Evolutionary conservation across 345 rosid species (phyloP).

Genomic region (Populus alba): DNA sequence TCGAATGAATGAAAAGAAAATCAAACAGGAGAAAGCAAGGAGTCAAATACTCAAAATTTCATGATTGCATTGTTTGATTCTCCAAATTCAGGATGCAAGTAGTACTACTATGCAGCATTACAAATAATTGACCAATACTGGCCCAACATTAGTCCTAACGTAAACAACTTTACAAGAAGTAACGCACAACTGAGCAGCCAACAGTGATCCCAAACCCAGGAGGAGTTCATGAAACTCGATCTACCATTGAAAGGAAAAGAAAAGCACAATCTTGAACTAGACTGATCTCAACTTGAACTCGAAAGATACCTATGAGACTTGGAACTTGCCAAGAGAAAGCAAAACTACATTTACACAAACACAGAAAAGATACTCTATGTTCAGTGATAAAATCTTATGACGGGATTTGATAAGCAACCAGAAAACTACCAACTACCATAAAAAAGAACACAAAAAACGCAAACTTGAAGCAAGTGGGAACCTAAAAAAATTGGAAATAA

Average conservation of each 20-base stretch:
- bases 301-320: background rate
- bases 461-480: constrained; percentile 28
- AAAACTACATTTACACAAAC: background rate
- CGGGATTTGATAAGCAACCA: constrained; percentile 8
- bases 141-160: background rate
- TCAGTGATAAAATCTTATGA: background rate
- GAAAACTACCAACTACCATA: background rate
- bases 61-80: background rate
- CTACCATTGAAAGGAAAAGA: background rate
- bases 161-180: background rate
- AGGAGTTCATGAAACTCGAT: background rate
- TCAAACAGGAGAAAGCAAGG: background rate
- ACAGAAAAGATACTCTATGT: background rate
- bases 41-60: background rate
- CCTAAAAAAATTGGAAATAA: constrained; percentile 15
- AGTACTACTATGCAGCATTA: background rate
- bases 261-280: background rate
- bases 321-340: constrained; percentile 10
- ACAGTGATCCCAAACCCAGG: background rate
- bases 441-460: constrained; percentile 13
- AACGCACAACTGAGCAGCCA: background rate
- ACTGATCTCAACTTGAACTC: background rate
- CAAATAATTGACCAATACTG: background rate
- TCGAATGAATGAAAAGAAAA: background rate
- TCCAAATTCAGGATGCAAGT: background rate